These are phyloP conservation scores for Collybiopsis confluens DNA, from an alignment of 768 basidiomycete species.

Conservation along the genomic window DNA sequence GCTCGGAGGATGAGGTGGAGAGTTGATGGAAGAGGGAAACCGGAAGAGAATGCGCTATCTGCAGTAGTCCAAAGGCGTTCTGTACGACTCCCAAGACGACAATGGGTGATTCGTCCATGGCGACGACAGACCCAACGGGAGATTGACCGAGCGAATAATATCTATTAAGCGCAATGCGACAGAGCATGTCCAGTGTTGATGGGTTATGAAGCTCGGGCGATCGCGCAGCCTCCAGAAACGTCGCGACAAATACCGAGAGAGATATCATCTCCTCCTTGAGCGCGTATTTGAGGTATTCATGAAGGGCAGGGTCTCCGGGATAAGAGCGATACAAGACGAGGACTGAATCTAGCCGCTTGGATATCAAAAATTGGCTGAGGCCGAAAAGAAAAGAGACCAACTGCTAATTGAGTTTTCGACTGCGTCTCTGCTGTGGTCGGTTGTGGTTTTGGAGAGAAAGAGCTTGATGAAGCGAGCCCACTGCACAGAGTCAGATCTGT, in stretches of 20 bases:
- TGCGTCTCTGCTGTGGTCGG: constrained; percentile 33
- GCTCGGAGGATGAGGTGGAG: constrained; percentile 55
- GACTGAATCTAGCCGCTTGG: constrained; percentile 51
- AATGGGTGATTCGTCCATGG: constrained; percentile 43
- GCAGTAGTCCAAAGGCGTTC: constrained; percentile 57
- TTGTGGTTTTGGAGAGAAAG: constrained; percentile 47
- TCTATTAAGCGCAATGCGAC: constrained; percentile 57
- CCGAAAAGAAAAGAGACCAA: constrained; percentile 28
- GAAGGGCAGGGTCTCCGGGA: constrained; percentile 66
- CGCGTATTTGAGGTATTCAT: constrained; percentile 59
- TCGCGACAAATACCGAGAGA: constrained; percentile 54
- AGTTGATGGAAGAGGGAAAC: constrained; percentile 58
- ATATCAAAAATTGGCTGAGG: background rate
- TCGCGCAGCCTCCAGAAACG: constrained; percentile 63
- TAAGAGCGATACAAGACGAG: constrained; percentile 63
- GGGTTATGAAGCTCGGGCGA: constrained; percentile 60
- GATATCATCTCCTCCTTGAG: constrained; percentile 54
- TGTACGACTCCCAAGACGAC: constrained; percentile 50
- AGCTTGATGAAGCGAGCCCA: constrained; percentile 67
- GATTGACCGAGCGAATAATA: constrained; percentile 57
- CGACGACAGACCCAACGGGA: constrained; percentile 51
- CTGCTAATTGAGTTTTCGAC: constrained; percentile 61
- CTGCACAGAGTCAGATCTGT: constrained; percentile 29
- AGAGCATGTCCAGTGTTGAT: constrained; percentile 68
- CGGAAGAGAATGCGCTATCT: constrained; percentile 50